A percentile compares a stretch with the other conserved stretches of the same genome.
Evolutionary conservation across 352 stramenopile species (phyloP).

Genomic region (Globisporangium camurandrum): DNA sequence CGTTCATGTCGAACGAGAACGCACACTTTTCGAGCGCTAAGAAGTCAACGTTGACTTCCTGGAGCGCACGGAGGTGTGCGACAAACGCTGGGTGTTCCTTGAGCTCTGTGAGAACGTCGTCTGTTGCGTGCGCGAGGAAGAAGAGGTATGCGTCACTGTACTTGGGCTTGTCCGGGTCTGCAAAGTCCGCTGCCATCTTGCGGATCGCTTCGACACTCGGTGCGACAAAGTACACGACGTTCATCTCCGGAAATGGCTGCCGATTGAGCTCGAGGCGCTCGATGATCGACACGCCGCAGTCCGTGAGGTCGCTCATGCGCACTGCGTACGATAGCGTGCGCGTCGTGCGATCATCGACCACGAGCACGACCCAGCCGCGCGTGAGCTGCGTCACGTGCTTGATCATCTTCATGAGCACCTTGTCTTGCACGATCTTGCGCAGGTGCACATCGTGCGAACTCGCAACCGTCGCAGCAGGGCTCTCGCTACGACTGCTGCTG

Average conservation of each 20-base stretch:
- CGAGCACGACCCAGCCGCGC: slow-evolving; percentile 87
- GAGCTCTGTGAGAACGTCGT: slow-evolving; percentile 78
- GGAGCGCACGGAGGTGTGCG: slow-evolving; percentile 73
- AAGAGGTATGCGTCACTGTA: slow-evolving; percentile 93
- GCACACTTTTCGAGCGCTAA: slow-evolving; percentile 90
- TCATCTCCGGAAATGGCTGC: slow-evolving; percentile 96
- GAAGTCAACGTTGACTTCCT: slow-evolving; percentile 97
- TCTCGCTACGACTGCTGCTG: not conserved
- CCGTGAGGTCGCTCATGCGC: slow-evolving; percentile 98
- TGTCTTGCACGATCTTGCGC: slow-evolving; percentile 73
- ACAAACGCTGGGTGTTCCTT: slow-evolving; percentile 82
- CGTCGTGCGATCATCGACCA: slow-evolving; percentile 93
- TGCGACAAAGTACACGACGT: slow-evolving; percentile 93
- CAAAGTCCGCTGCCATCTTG: slow-evolving; percentile 83
- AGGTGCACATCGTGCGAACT: slow-evolving; percentile 55
- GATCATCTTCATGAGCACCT: slow-evolving; percentile 77
- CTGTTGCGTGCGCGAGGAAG: slow-evolving; percentile 85
- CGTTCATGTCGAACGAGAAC: slow-evolving; percentile 92
- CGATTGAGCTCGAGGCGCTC: slow-evolving; percentile 93
- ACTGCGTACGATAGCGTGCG: slow-evolving; percentile 91
- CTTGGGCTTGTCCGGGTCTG: slow-evolving; percentile 69
- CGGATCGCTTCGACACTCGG: slow-evolving; percentile 82
- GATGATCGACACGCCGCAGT: slow-evolving; percentile 94
- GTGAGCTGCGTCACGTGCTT: slow-evolving; percentile 73
- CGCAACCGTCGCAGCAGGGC: slow-evolving; percentile 17